A percentile compares a stretch with the other conserved stretches of the same genome.
These are phyloP conservation scores for Aureobasidium musti DNA, from an alignment of 2,329 filamentous ascomycete species.

Conservation along the genomic window DNA sequence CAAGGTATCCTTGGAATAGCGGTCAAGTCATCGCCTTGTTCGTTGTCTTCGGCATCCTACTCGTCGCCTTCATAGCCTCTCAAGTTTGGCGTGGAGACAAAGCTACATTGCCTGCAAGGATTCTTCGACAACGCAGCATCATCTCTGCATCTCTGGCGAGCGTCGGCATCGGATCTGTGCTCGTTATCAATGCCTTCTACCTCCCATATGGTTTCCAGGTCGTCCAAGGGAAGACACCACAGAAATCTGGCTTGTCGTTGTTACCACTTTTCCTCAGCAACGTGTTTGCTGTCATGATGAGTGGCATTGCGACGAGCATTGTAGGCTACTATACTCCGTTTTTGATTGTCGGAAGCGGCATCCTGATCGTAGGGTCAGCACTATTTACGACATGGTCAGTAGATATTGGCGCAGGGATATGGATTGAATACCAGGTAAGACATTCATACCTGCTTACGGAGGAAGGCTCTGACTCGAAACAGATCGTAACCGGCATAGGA, in stretches of 20 bases:
- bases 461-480: conserved; percentile 30
- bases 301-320: conserved; percentile 42
- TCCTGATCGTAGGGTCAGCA: conserved; percentile 48
- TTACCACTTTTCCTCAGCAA: conserved; percentile 46
- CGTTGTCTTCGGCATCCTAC: conserved; percentile 12
- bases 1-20: conserved; percentile 42
- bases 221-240: conserved; percentile 47
- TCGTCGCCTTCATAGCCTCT: conserved; percentile 21
- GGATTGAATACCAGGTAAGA: conserved; percentile 32
- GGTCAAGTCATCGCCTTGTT: conserved; percentile 32
- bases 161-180: conserved; percentile 46
- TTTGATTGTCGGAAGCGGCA: conserved; percentile 44
- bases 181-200: conserved; percentile 49
- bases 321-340: conserved; percentile 51
- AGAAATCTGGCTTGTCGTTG: conserved; percentile 46
- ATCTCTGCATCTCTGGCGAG: conserved; percentile 29
- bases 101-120: conserved; percentile 35
- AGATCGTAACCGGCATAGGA: conserved; percentile 38
- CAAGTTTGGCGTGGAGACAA: conserved; percentile 30
- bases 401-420: conserved; percentile 26
- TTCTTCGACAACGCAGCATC: conserved; percentile 41
- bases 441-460: conserved; percentile 27
- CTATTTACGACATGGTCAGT: conserved; percentile 39
- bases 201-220: conserved; percentile 43
- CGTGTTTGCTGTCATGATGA: conserved; percentile 45